Evolutionary conservation across 768 basidiomycete species (phyloP), one percentile per base, ranked within the genome.

Genomic region (Pholiota microspora): DNA sequence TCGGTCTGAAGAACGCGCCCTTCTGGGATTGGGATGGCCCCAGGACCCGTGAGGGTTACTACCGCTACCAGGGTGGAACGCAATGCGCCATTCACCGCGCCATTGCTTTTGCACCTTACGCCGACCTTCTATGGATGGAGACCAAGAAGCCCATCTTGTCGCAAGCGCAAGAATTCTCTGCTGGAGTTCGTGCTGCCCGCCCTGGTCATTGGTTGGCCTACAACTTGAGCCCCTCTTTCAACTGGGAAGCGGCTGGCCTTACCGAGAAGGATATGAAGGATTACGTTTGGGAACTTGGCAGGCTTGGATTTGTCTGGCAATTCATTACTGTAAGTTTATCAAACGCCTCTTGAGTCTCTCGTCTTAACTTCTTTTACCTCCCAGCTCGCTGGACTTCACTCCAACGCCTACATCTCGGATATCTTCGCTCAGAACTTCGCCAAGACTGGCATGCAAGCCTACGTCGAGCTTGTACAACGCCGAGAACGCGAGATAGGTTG

Each of bases 381-480:
- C 13, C 66, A 97, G 94, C 91, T 99, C 57, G 97, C 84, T 40
- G 97, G 97, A 54, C 79, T 99, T 38, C 97, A 99, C 69, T 96
- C 95, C 56, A 99, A 97, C 71, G 97, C 88, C 27, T 96, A 94
- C 71, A 98, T 98, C 68, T 92, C 88, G 61, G 94, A 98, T 68
- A 73, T 89, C 21, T 98, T 99, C 70, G 96, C 97, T 3, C 71
- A 83, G 62, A 81, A 88, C 49, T 98, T 85, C 68, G 88, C 93
- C 32, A 88, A 86, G 71, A 95, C 96, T 58, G 97, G 96, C 36
- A 99, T 99, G 97, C 94, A 98, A 71, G 97, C 97, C 1, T 99
- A 98, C 67, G 95, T 98, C 58, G 92, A 95, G 73, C 76, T 98
- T 54, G 78, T 99, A 51, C 97, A 99, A 71, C 78, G 91, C 25